phyloP scores from a whole-genome alignment of 2,329 filamentous ascomycete genomes.

The Dendryphion nanum region DNA sequence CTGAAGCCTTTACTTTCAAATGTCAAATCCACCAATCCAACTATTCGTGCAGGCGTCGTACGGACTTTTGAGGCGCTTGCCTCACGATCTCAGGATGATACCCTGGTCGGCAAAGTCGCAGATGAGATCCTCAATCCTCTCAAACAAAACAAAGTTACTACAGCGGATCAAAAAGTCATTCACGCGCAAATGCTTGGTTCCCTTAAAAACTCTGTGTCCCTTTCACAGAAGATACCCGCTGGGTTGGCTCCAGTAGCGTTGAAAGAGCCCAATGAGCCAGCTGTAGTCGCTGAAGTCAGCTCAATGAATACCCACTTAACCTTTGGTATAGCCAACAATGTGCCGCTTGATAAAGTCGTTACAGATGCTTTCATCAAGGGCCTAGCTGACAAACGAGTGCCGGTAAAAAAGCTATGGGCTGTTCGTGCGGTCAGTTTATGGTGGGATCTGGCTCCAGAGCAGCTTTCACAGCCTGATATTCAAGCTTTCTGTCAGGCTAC shows the following conservation, averaged over 20 bases:
- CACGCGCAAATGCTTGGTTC: constrained; percentile 77
- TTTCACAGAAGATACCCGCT: constrained; percentile 65
- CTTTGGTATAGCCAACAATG: constrained; percentile 60
- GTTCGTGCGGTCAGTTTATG: constrained; percentile 71
- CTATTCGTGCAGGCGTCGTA: constrained; percentile 73
- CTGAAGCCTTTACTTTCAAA: constrained; percentile 87
- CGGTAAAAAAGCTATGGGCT: constrained; percentile 77
- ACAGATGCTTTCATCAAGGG: constrained; percentile 77
- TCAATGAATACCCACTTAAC: constrained; percentile 66
- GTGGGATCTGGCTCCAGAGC: constrained; percentile 53
- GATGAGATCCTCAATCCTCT: constrained; percentile 78
- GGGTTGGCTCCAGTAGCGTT: constrained; percentile 66
- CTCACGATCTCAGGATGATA: constrained; percentile 57
- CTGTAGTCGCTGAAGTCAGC: constrained; percentile 71
- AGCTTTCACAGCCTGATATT: constrained; percentile 50
- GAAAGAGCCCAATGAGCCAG: constrained; percentile 88
- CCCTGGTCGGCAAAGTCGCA: constrained; percentile 64
- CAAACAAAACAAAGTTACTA: constrained; percentile 79
- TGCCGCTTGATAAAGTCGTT: constrained; percentile 63
- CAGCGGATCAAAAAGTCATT: constrained; percentile 78
- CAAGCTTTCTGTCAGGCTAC: constrained; percentile 50
- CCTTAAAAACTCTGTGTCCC: constrained; percentile 51
- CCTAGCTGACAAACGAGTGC: constrained; percentile 77
- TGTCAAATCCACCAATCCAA: constrained; percentile 82
- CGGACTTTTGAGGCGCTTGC: constrained; percentile 72